A percentile compares a stretch with the other conserved stretches of the same genome.
phyloP scores from a whole-genome alignment of 2,329 filamentous ascomycete species.

The Aspergillus versicolor region DNA sequence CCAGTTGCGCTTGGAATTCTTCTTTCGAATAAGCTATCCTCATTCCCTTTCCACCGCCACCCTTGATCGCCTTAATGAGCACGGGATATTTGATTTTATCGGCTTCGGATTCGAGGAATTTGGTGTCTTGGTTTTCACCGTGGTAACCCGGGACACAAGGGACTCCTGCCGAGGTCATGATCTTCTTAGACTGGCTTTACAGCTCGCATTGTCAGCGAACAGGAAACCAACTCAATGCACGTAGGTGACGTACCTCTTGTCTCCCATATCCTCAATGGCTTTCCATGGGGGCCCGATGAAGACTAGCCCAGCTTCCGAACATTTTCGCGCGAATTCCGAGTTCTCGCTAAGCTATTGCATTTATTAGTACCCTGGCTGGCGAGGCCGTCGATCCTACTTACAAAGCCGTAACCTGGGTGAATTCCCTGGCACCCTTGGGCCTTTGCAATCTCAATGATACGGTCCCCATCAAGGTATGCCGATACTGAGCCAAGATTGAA shows the following conservation, averaged over 20 bases:
- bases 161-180: conserved; percentile 93
- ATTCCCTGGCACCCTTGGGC: conserved; percentile 83
- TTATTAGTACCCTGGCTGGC: conserved; percentile 1
- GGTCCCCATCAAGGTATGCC: conserved; percentile 89
- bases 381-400: conserved; percentile 32
- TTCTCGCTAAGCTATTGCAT: conserved; percentile 73
- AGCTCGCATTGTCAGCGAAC: conserved; percentile 10
- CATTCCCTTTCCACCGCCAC: conserved; percentile 68
- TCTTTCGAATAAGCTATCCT: conserved; percentile 58
- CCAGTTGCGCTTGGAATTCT: conserved; percentile 61
- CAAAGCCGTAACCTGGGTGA: conserved; percentile 92
- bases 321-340: conserved; percentile 81
- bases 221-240: background rate
- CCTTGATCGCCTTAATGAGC: conserved; percentile 65
- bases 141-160: conserved; percentile 97
- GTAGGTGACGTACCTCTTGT: conserved; percentile 65
- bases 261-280: conserved; percentile 80
- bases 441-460: conserved; percentile 86
- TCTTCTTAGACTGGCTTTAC: conserved; percentile 76
- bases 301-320: conserved; percentile 82
- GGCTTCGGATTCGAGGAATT: conserved; percentile 66
- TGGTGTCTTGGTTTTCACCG: conserved; percentile 72
- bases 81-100: conserved; percentile 67
- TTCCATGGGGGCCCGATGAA: conserved; percentile 88
- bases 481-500: conserved; percentile 79